Conservation (phyloP, 306 rosid genomes). For the Hippophae gyantsensis region DNA sequence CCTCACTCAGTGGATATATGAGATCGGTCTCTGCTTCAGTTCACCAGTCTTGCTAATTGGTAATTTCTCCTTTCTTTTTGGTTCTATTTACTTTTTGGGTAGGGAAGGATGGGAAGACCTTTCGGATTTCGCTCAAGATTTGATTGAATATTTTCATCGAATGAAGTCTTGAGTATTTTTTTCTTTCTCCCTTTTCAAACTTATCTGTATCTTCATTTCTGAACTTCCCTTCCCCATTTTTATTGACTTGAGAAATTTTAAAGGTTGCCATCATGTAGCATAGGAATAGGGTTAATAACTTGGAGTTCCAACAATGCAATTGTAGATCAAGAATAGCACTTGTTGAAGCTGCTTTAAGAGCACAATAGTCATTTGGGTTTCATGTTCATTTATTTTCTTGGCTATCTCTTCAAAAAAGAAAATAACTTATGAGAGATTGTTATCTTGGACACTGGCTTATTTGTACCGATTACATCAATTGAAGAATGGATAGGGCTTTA, state of each 20-base stretch:
- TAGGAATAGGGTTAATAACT: constrained; percentile 54
- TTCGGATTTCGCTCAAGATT: constrained; percentile 52
- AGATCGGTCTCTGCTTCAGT: constrained; percentile 38
- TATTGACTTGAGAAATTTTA: constrained; percentile 44
- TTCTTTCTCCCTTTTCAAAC: constrained; percentile 11
- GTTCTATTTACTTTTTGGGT: constrained; percentile 27
- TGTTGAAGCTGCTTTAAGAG: constrained; percentile 36
- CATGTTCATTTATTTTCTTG: constrained; percentile 27
- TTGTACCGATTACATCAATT: constrained; percentile 19
- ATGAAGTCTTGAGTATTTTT: constrained; percentile 26
- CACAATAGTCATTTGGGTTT: constrained; percentile 45
- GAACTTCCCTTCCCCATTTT: constrained; percentile 45
- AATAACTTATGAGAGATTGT: constrained; percentile 40
- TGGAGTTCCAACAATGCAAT: constrained; percentile 38
- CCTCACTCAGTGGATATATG: constrained; percentile 28
- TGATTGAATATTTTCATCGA: constrained; percentile 40
- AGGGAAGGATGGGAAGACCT: constrained; percentile 33
- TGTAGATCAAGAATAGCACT: constrained; percentile 37
- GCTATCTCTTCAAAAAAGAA: constrained; percentile 26
- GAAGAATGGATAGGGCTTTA: constrained; percentile 11
- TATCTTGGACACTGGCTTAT: constrained; percentile 18
- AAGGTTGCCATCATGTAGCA: constrained; percentile 52
- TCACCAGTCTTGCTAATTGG: constrained; percentile 62
- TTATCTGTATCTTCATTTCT: constrained; percentile 33
- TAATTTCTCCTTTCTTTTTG: constrained; percentile 31